These are phyloP conservation scores for Clavispora phyllophila DNA, from an alignment of 805 yeast genomes.

Conservation along the genomic window DNA sequence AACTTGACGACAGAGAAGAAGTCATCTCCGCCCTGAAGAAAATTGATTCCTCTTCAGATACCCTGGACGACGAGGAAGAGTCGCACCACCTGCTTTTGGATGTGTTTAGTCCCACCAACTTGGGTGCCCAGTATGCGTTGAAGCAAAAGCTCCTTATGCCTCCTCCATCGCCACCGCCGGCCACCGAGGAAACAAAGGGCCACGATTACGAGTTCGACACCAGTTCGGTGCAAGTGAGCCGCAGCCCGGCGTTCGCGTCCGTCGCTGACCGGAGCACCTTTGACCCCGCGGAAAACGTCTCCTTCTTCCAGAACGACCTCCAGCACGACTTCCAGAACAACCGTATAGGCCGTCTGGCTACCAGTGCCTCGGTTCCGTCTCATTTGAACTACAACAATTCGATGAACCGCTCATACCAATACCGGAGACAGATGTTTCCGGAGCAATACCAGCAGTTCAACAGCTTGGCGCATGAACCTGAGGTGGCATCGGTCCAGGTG, in stretches of 20 bases:
- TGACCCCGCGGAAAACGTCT: not conserved
- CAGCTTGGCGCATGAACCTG: not conserved
- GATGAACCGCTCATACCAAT: conserved; percentile 12
- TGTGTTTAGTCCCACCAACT: conserved; percentile 33
- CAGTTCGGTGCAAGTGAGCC: conserved; percentile 4
- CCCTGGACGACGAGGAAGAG: conserved; percentile 1
- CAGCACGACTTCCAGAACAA: no score
- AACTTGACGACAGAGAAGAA: no score
- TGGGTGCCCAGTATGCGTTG: conserved; percentile 39
- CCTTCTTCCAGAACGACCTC: not conserved
- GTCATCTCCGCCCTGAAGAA: no score
- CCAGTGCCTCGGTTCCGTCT: not conserved
- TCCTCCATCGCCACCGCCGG: conserved; percentile 22
- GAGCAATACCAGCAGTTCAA: not conserved
- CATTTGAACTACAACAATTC: not conserved
- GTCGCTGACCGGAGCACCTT: not conserved
- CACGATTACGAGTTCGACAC: conserved; percentile 27
- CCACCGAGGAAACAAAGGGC: conserved; percentile 3
- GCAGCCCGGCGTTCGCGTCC: not conserved
- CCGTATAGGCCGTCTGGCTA: no score
- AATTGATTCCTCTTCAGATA: no score
- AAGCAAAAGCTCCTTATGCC: conserved; percentile 27
- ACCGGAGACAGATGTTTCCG: conserved; percentile 9
- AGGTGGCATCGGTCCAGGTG: conserved; percentile 18
- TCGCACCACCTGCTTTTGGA: conserved; percentile 10